A percentile compares a stretch with the other conserved stretches of the same genome.
Evolutionary conservation across 257 asterid species (phyloP).

Genomic region (Verbascum thapsus): DNA sequence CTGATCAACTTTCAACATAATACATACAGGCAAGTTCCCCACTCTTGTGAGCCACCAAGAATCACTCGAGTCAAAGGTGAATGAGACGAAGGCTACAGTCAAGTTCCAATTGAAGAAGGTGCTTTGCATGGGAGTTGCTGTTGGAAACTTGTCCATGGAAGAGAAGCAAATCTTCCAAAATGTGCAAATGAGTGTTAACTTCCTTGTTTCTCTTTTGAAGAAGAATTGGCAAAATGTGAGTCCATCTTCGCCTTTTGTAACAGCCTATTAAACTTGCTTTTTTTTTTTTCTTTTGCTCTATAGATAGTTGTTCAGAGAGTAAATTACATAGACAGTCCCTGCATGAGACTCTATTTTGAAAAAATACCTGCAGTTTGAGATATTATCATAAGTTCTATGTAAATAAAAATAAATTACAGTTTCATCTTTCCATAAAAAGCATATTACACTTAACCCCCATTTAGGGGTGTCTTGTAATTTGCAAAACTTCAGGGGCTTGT

Average conservation of each 20-base stretch:
- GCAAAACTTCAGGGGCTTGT: no score
- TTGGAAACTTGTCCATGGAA: constrained; percentile 54
- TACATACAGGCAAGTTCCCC: constrained; percentile 57
- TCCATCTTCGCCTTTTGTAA: neutral
- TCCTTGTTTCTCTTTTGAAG: constrained; percentile 52
- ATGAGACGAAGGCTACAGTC: constrained; percentile 55
- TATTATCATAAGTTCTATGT: no score
- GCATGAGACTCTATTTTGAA: no score
- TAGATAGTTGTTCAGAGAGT: neutral
- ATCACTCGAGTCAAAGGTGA: constrained; percentile 55
- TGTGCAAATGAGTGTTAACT: constrained; percentile 55
- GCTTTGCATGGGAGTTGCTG: constrained; percentile 66
- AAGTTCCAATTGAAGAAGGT: constrained; percentile 62
- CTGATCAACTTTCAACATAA: neutral
- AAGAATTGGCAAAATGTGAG: constrained; percentile 63
- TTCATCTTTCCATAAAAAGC: no score
- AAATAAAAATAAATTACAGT: no score
- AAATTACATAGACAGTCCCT: no score
- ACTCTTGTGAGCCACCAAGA: constrained; percentile 56
- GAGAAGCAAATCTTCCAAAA: constrained; percentile 57
- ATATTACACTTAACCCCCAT: no score
- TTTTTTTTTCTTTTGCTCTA: neutral
- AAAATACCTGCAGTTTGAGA: no score
- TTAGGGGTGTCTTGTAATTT: no score
- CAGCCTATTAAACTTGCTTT: neutral